Evolutionary conservation across 352 stramenopile species (phyloP).

Genomic region (Pythium dissotocum): DNA sequence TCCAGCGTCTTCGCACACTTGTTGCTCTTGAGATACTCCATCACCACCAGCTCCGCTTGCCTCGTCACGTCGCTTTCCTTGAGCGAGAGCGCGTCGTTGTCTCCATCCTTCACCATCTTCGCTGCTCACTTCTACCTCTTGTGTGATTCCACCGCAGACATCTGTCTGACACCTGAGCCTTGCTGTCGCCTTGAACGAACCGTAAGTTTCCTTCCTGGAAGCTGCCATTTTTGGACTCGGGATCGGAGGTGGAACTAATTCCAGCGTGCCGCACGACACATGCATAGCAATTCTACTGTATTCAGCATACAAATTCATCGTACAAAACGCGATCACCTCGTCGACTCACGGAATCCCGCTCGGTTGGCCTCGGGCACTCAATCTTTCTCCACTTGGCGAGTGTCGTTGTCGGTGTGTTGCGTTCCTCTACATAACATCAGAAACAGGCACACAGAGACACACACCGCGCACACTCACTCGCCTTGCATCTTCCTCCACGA

Average conservation of each 20-base stretch:
- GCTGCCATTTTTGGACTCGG: conserved; percentile 3
- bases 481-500: background rate
- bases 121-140: background rate
- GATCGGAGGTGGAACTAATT: conserved; percentile 5
- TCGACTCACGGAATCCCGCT: background rate
- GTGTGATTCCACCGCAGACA: background rate
- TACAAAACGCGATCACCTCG: conserved; percentile 18
- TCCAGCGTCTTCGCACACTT: conserved; percentile 59
- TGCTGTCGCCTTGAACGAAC: background rate
- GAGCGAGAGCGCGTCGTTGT: conserved; percentile 7
- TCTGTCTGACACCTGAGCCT: background rate
- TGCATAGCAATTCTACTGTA: conserved; percentile 21
- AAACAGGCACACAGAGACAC: background rate
- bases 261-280: background rate
- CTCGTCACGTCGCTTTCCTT: conserved; percentile 40
- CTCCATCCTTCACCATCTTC: conserved; percentile 31
- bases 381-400: background rate
- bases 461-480: background rate
- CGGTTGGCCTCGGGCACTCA: background rate
- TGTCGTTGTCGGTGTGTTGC: background rate
- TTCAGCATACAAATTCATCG: conserved; percentile 30
- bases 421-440: background rate
- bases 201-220: background rate
- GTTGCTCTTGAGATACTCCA: conserved; percentile 69
- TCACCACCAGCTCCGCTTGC: conserved; percentile 67